phyloP scores from a whole-genome alignment of 331 rosid species.

The Malus hybrid region DNA sequence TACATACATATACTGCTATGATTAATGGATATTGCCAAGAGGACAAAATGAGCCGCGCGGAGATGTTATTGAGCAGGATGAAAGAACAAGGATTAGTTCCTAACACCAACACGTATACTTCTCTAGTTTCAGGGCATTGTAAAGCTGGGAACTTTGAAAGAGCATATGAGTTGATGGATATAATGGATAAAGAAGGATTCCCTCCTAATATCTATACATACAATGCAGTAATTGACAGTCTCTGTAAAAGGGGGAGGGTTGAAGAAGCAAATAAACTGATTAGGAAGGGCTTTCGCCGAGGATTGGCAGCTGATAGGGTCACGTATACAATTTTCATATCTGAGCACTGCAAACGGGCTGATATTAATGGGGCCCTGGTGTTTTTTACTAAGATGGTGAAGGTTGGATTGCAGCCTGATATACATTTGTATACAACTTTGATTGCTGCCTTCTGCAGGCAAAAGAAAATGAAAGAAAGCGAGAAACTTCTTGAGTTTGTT shows the following conservation, averaged over 20 bases:
- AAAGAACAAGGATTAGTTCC: conserved; percentile 78
- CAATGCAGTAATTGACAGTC: conserved; percentile 66
- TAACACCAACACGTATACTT: conserved; percentile 64
- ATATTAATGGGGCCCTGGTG: conserved; percentile 48
- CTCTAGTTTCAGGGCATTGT: conserved; percentile 71
- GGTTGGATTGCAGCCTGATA: conserved; percentile 66
- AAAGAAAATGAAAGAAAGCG: conserved; percentile 55
- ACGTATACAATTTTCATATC: conserved; percentile 73
- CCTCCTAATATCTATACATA: conserved; percentile 66
- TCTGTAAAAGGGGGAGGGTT: conserved; percentile 64
- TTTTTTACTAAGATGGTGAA: conserved; percentile 79
- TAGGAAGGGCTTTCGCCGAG: conserved; percentile 30
- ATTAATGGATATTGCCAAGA: conserved; percentile 75
- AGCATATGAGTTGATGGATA: conserved; percentile 57
- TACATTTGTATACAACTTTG: conserved; percentile 67
- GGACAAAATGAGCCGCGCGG: conserved; percentile 70
- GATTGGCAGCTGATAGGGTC: conserved; percentile 52
- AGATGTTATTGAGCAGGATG: conserved; percentile 78
- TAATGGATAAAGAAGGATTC: conserved; percentile 63
- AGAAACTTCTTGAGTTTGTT: conserved; percentile 51
- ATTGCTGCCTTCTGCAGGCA: conserved; percentile 68
- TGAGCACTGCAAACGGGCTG: conserved; percentile 60
- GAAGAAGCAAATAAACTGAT: conserved; percentile 64
- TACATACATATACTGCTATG: conserved; percentile 82
- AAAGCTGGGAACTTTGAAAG: conserved; percentile 61